Evolutionary conservation across 148 eudicot species (phyloP), one percentile per base, ranked within the genome.

Genomic region (Diospyros kaki): DNA sequence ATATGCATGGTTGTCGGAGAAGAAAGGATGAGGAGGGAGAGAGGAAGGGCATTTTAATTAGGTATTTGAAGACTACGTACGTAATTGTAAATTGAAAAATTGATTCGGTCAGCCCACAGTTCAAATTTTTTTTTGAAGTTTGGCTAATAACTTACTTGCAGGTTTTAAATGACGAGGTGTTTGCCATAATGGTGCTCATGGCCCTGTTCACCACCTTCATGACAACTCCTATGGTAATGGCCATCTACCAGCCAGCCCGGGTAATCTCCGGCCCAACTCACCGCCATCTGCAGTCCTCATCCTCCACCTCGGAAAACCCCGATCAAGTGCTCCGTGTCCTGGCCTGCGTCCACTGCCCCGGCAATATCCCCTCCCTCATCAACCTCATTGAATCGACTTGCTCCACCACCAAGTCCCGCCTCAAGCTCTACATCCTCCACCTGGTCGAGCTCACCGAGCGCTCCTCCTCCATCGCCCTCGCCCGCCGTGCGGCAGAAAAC

Each of bases 401-500:
- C 9, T 66, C 82, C 55, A 12, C 75, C 64, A 65, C 71, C 56
- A 78, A 73, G 43, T 73, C 81, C 3, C 17, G 45, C 6, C 71
- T 80, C 60, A 81, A 77, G 17, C 84, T 87, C 62, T 87, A 87
- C 68, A 60, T 81, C n/a, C 78, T 87, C 84, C 88, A 80, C 71
- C 81, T 89, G 7, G 76, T 89, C 13, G 86, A 89, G 78, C 83
- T 89, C 65, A 89, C 87, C 3, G 92, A 89, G 10, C 83, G 87
- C 0, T 70, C 88, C 48, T 89, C 92, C 4, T 87, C 89, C 9
- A 86, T 87, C 14, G 42, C 80, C 53, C 81, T 85, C 85, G 83
- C 78, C 63, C 91, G 74, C 4, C 82, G 85, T 14, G n/a, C 74
- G 52, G 76, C 84, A 17, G 78, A 76, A 62, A 81, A 87, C 13